Base-by-base conservation (phyloP, 345 rosid genomes). In the Dovyalis caffra region DNA sequence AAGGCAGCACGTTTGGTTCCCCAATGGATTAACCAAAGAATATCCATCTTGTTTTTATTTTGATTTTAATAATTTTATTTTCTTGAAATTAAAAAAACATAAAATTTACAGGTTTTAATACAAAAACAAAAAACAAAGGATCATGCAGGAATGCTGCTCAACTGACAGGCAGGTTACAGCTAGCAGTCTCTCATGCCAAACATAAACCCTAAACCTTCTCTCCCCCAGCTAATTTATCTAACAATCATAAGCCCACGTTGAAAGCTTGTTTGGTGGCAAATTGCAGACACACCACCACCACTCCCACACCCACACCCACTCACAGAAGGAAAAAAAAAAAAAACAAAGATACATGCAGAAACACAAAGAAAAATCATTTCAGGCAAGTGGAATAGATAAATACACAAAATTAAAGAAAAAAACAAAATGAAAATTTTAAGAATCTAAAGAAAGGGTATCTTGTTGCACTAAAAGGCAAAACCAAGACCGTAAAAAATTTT, bases 71-170 rank as follows among this genome's bases (percentile, higher is more conserved):
- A 63, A 14, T 53, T 53, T 8, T 12, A 38, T 56, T 53, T 26
- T 33, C 28, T 25, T 45, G 20, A 47, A 47, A 63, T 61, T 31
- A 47, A 1, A 26, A 21, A 40, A 75, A 64, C 68, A 60, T 32
- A 33, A n/a, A n/a, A 43, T 3, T 43, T 43, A 43, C 49, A 43
- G 15, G 49, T 43, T 43, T 18, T 43, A 18, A 43, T 43, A 14
- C 49, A 64, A 66, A 45, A 74, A 57, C 8, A 31, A 71, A 72
- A 64, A 69, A 72, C 71, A 47, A 80, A 74, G 69, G 87, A 85
- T 94, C 97, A 94, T 91, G 98, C 97, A 89, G 85, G 95, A 88
- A 87, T 80, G 88, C 90, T 91, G 98, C 94, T 88, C 82, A 81
- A 83, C 90, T 87, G 98, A 94, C 98, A 94, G 95, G 71, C 86